Evolutionary conservation across 768 basidiomycete species (phyloP), one percentile per base, ranked within the genome.

Genomic region (Galerina marginata): DNA sequence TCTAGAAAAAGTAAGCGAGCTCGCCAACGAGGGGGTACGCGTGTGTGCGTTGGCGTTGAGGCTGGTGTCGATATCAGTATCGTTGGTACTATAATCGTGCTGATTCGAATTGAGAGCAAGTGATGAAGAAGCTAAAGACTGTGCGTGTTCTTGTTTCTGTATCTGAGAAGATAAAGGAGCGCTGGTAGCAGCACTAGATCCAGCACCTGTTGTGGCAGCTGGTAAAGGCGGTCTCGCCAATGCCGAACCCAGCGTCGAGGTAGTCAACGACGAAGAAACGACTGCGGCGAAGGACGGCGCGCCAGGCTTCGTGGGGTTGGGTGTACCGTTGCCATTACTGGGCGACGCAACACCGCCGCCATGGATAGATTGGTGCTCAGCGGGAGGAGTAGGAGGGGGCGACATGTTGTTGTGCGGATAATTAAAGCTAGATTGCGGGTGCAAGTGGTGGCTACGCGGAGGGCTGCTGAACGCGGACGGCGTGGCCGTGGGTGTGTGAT

Each of bases 81-180:
- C 47, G 40, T 59, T 59, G 40, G 36, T 44, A 40, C 20, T 43
- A 3, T 33, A 33, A 5, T 33, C 29, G 29, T 33, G 5, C 29
- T 33, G 29, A 33, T 33, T 33, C 29, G 29, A 33, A 7, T 33
- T 53, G 44, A 49, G 53, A 39, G 37, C 29, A 33, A 42, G 33
- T 47, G 45, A 38, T 48, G 53, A 36, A 56, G 56, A 38, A 39
- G 61, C 14, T 39, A 39, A 56, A 47, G 56, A 36, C 15, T 65
- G 65, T 66, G 43, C 61, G 44, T 66, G 65, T 65, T 65, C 65
- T 51, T 66, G 65, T 66, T 58, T 55, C 56, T 62, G 65, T 45
- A 54, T 56, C 7, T 62, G 50, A 58, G 46, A 49, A 54, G 54
- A 43, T 61, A 59, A 29, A 56, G 29, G 29, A 33, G 29, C 1